phyloP scores from a whole-genome alignment of 2,329 filamentous ascomycete species.

The Gremmenia infestans region DNA sequence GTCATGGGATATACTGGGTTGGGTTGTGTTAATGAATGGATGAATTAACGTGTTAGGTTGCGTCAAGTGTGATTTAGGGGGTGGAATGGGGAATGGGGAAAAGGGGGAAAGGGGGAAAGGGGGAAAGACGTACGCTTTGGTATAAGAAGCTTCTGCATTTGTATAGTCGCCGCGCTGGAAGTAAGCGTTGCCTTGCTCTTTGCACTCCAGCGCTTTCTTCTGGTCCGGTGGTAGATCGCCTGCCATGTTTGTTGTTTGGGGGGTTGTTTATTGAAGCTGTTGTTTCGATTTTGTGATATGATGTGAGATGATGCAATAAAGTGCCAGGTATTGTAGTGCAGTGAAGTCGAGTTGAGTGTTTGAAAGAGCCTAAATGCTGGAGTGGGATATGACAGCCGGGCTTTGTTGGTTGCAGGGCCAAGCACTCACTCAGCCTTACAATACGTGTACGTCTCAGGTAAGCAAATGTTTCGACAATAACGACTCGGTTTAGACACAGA shows the following conservation, averaged over 20 bases:
- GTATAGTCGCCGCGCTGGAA: constrained; percentile 62
- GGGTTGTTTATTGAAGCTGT: background rate
- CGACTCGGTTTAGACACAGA: background rate
- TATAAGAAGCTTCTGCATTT: constrained; percentile 65
- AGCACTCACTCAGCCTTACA: background rate
- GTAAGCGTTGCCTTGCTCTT: constrained; percentile 38
- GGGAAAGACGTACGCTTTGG: constrained; percentile 65
- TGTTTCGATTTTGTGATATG: background rate
- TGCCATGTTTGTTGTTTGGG: constrained; percentile 19
- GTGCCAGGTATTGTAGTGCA: no score
- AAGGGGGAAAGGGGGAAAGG: no score
- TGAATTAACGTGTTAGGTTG: no score
- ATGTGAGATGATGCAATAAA: background rate
- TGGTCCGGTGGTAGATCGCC: constrained; percentile 16
- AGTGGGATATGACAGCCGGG: background rate
- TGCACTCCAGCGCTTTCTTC: constrained; percentile 24
- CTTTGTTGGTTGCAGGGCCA: background rate
- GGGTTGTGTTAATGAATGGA: background rate
- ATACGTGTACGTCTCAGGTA: background rate
- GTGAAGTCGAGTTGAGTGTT: background rate
- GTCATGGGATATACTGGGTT: constrained; percentile 66
- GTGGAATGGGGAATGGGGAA: constrained; percentile 4
- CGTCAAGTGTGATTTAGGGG: no score
- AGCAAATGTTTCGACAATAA: background rate
- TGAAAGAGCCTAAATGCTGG: background rate